Base-by-base conservation (phyloP, 73 alveolate genomes). In the Strombidium stylifer region DNA sequence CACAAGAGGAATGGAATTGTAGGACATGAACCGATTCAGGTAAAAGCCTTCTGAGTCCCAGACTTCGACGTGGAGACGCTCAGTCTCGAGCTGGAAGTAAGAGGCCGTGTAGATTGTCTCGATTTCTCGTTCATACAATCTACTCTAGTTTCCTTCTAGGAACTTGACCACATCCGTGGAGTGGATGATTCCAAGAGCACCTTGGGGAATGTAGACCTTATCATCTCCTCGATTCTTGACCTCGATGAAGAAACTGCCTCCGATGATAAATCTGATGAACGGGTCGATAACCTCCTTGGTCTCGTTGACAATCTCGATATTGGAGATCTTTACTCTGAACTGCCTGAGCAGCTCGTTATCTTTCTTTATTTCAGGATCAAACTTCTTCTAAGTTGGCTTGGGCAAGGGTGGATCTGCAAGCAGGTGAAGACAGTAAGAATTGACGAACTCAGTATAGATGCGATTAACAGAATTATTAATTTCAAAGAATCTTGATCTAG, bases 161-260 rank as follows among this genome's bases (percentile, higher is more conserved):
- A 26, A 42, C 36, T 31, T 76, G 19, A 76, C 28, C 1, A 41
- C 81, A 52, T 76, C 71, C 20, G 81, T 76, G 46, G 65, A 36
- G 50, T 49, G 66, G 16, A 41, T 58, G 2, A 54, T 54, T 15
- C 89, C 89, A 30, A 37, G 15, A 2, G 49, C 77, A 0, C 89
- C 89, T 11, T 35, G 28, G 14, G 39, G 55, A 11, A 23, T 47
- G 25, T 46, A 32, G 16, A 12, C 44, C 34, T 59, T 24, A 18
- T 53, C 70, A 26, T 21, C 36, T 8, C 75, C 20, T 7, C 53
- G 48, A 30, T 40, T 76, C 24, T 76, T 76, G 32, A 69, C 34
- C 57, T 76, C 76, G 31, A 76, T 55, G 14, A 37, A 25, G 39
- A 27, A 76, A 50, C 52, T 58, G 25, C 89, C 87, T 16, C 87